Percentiles rank a stretch among this genome's conserved stretches.
Conservation (phyloP, 352 stramenopile species). For the Achlya hypogyna region DNA sequence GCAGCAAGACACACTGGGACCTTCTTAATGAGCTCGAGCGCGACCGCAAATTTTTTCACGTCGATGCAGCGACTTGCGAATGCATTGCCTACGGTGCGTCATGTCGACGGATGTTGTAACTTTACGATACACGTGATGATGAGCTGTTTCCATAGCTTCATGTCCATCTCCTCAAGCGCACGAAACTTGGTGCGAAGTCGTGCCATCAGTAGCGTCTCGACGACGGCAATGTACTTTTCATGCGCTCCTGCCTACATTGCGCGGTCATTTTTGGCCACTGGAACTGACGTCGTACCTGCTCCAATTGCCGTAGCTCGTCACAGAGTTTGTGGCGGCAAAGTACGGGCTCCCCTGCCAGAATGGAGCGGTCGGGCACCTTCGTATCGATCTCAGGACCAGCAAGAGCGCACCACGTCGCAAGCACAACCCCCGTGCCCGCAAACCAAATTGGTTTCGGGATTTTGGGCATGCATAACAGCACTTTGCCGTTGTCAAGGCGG, state of each 20-base stretch:
- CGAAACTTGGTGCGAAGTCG: slow-evolving; percentile 44
- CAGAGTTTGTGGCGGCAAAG: slow-evolving; percentile 60
- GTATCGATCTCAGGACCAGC: slow-evolving; percentile 25
- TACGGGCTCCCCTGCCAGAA: background rate
- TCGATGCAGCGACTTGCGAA: slow-evolving; percentile 82
- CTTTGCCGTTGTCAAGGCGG: slow-evolving; percentile 41
- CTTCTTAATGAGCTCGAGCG: slow-evolving; percentile 79
- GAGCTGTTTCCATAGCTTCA: slow-evolving; percentile 84
- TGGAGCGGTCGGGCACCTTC: background rate
- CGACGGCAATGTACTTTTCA: slow-evolving; percentile 59
- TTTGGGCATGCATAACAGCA: slow-evolving; percentile 73
- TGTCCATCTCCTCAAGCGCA: slow-evolving; percentile 41
- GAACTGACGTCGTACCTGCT: slow-evolving; percentile 41
- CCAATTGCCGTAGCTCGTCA: slow-evolving; percentile 66
- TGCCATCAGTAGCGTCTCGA: slow-evolving; percentile 67
- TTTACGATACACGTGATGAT: slow-evolving; percentile 54
- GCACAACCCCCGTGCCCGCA: slow-evolving; percentile 61
- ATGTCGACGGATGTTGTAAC: background rate
- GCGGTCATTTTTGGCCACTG: slow-evolving; percentile 23
- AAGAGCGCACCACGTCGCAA: slow-evolving; percentile 75
- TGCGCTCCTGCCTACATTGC: slow-evolving; percentile 10
- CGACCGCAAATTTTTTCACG: slow-evolving; percentile 62
- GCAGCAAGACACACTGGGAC: slow-evolving; percentile 12
- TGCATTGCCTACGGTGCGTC: slow-evolving; percentile 34
- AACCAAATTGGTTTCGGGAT: slow-evolving; percentile 74